phyloP scores from a whole-genome alignment of 1,284 basidiomycete species.

The Serendipita sp. region DNA sequence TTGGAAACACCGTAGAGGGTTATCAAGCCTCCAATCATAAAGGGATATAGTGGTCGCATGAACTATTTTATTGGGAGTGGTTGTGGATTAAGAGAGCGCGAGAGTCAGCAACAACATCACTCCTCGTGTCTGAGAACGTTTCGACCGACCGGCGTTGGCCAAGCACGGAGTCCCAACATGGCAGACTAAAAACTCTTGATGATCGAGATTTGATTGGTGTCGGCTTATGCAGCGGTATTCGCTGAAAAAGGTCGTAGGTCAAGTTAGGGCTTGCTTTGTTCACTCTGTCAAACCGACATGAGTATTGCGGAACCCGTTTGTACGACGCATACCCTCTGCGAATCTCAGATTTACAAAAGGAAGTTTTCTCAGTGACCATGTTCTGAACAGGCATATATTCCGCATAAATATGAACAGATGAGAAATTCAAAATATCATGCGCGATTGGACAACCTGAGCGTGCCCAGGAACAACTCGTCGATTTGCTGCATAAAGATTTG shows the following conservation, averaged over 20 bases:
- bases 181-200: not conserved
- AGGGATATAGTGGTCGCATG: not conserved
- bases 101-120: not conserved
- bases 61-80: not conserved
- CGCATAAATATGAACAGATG: not conserved
- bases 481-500: constrained; percentile 13
- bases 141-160: not conserved
- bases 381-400: not conserved
- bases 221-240: not conserved
- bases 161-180: not conserved
- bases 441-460: constrained; percentile 6
- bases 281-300: no score
- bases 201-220: not conserved
- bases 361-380: not conserved
- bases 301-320: not conserved
- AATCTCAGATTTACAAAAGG: not conserved
- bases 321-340: not conserved
- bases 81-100: not conserved
- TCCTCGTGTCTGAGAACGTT: not conserved
- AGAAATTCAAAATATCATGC: not conserved
- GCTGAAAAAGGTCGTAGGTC: not conserved
- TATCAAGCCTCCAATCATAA: not conserved
- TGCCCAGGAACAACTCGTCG: constrained; percentile 13
- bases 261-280: not conserved
- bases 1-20: not conserved